Evolutionary conservation across 1,284 basidiomycete species (phyloP), one percentile per base, ranked within the genome.

Genomic region (Grifola frondosa): DNA sequence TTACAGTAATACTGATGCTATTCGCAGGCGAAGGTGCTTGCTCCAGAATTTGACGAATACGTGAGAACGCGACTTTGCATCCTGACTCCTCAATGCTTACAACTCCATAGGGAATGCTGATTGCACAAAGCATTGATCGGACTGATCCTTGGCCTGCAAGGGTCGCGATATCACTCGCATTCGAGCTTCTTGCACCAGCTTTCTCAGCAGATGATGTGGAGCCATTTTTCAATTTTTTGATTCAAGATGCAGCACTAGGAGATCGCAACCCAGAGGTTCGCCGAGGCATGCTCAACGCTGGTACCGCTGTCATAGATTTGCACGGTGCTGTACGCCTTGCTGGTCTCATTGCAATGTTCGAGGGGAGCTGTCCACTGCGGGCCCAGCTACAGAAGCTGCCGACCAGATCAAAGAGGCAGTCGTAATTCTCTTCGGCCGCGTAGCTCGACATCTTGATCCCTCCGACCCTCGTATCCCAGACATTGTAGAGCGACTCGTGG

Each of bases 391-490:
- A 15, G 88, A 92, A 58, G 78, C 81, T 0, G 81, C 81, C 4
- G 94, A 97, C 65, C 81, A 85, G 50, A 89, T 97, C 66, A 92
- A 96, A 54, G 96, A 99, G 62, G 93, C 94, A 0, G 85, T 96
- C 2, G 90, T 99, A 46, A 93, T 99, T 57, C 75, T 99, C 12
- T 91, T 98, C 52, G 97, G 97, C 50, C 86, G 95, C 21, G 81
- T 95, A 3, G 97, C 96, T 7, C 77, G 89, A 16, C 95, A 99
- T 67, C 75, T 99, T 25, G 81, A 89, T 30, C 67, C 82, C 6
- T 77, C 78, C 1, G 93, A 97, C 62, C 49, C 72, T 11, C 83
- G 92, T 1, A 81, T 97, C 33, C 86, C 89, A 0, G 66, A 70
- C n/a, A 91, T 98, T 48, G 87, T 98, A 8, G 85, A 93, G 50